Base-by-base conservation (phyloP, 495 filamentous ascomycete species). In the Aspergillus panamensis region DNA sequence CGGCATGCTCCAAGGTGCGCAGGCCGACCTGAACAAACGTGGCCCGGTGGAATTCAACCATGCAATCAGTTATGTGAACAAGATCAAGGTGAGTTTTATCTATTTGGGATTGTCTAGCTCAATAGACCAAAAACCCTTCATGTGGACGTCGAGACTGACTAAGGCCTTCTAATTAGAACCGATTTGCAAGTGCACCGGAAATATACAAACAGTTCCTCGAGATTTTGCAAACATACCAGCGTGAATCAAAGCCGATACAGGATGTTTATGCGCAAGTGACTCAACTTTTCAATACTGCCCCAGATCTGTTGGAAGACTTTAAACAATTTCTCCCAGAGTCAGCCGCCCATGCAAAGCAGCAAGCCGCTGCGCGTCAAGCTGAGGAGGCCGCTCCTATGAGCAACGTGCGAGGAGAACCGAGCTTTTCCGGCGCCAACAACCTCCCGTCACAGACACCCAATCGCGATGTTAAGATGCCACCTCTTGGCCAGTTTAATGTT, bases 131-230 rank as follows among this genome's bases (percentile, higher is more conserved):
- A 42, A 25, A 16, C 7, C n/a, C 13, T 12, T 20, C 19, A 6
- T 35, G n/a, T 6, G 8, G 5, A 17, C 1, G 17, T 42, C 7
- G 45, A 48, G 10, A 25, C 25, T 25, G 32, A 31, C 42, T 58
- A 29, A 52, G 37, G 10, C 47, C 53, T 30, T 55, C 31, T 25
- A 47, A 20, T 30, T 65, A 92, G 94, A 99, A 97, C 68, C 94
- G 95, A 40, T 99, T 97, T 69, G 84, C 94, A 45, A 84, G 87
- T 61, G 90, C 94, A 58, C 95, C 95, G 8, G 95, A 99, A 66
- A 97, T 97, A 53, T 99, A 99, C 77, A 99, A 99, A 66, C 91
- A 97, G 65, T 99, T 99, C 68, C 82, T 99, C 8, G 95, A 99
- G 69, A 99, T 99, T 29, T 76, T 99, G 43, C 95, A 99, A 71